phyloP scores from a whole-genome alignment of 2,329 filamentous ascomycete genomes.

The Fusarium chuoi region DNA sequence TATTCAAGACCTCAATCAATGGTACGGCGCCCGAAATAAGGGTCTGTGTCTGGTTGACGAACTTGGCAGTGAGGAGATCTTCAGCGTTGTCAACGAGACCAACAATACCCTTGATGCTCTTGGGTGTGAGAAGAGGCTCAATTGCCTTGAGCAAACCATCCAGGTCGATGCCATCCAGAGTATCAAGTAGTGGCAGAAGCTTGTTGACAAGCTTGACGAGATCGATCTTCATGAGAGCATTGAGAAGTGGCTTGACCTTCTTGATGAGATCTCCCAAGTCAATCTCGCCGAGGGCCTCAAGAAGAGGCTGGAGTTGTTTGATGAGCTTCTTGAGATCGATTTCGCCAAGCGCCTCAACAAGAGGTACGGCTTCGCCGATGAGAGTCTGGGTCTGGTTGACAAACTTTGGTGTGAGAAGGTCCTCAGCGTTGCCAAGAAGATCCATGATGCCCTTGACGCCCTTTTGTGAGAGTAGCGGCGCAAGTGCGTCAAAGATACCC shows the following conservation, averaged over 20 bases:
- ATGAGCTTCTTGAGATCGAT: conserved; percentile 51
- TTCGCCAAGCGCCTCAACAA: conserved; percentile 49
- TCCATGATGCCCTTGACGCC: conserved; percentile 49
- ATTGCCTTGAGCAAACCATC: conserved; percentile 48
- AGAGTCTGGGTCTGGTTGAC: conserved; percentile 47
- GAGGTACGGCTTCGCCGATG: conserved; percentile 50
- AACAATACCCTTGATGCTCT: conserved; percentile 49
- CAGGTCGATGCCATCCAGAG: conserved; percentile 49
- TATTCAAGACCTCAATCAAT: conserved; percentile 48
- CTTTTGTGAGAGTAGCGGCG: conserved; percentile 48
- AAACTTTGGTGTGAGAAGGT: conserved; percentile 46
- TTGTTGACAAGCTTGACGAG: conserved; percentile 44
- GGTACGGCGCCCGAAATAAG: conserved; percentile 52
- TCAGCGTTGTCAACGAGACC: conserved; percentile 52
- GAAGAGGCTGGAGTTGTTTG: conserved; percentile 45
- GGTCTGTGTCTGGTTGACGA: conserved; percentile 55
- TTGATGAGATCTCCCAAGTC: conserved; percentile 48
- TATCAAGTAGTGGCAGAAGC: conserved; percentile 47
- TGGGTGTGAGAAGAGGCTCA: conserved; percentile 49
- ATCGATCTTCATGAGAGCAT: conserved; percentile 46
- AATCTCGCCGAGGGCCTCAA: conserved; percentile 48
- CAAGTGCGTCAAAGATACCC: conserved; percentile 47
- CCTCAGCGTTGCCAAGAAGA: conserved; percentile 50
- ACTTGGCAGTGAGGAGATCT: conserved; percentile 50
- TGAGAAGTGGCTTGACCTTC: conserved; percentile 46